Base-by-base conservation (phyloP, 1,139 yeast genomes). In the Nakaseomyces bracarensis region DNA sequence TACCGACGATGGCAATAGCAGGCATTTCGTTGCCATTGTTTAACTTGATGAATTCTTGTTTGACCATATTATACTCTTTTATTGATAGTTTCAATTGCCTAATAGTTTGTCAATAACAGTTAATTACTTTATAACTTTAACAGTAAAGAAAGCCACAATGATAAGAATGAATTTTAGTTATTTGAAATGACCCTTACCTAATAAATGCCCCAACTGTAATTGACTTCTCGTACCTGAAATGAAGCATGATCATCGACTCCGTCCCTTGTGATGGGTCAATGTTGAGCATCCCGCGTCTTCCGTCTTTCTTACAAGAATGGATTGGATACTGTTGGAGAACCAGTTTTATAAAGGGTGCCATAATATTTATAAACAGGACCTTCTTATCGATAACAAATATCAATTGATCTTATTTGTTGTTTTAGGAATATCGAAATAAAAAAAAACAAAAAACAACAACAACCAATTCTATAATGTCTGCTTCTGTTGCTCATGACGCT, bases 1-100 rank as follows among this genome's bases (percentile, higher is more conserved):
- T 75, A 11, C 93, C 94, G 41, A 72, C 63, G 46, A 71, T 63
- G 2, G 76, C 75, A 16, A 74, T 60, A 8, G 69, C 69, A 23
- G 79, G 79, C 40, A 75, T 67, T 46, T 62, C 57, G 46, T 60
- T 55, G 2, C 66, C 67, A 50, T 65, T 65, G 46, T 49, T 61
- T 30, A 65, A 47, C 11, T 61, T 63, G 46, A 64, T 53, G 48
- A 60, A 62, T 39, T 61, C 51, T 47, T 56, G 58, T 13, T 49
- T 39, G 19, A 51, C n/a, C 50, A 28, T 52, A 5, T 49, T 48
- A 7, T 7, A 22, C 10, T 22, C 16, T 13, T 10, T 14, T 6
- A 8, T 13, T 21, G 23, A 4, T 10, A 36, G n/a, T n/a, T n/a
- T n/a, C n/a, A n/a, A n/a, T n/a, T n/a, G n/a, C n/a, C n/a, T n/a